phyloP scores from a whole-genome alignment of 768 basidiomycete genomes.

The Leccinellum rugosiceps region DNA sequence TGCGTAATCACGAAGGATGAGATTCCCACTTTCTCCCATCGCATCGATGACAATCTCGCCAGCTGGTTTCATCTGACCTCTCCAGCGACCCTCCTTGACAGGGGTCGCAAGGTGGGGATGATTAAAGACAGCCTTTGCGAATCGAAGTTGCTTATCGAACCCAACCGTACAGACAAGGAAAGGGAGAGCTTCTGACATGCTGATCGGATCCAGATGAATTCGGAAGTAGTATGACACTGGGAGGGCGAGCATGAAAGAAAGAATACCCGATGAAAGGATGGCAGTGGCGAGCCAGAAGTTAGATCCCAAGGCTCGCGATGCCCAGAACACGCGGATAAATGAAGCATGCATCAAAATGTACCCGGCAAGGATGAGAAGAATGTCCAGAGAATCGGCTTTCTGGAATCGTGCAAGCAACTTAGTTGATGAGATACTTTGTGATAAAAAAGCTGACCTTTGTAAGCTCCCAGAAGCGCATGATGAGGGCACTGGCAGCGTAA shows the following conservation, averaged over 20 bases:
- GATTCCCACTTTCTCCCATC: conserved; percentile 70
- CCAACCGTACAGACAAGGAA: conserved; percentile 98
- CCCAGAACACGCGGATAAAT: conserved; percentile 86
- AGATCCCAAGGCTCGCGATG: conserved; percentile 81
- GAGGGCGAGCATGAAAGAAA: conserved; percentile 82
- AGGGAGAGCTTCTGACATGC: conserved; percentile 91
- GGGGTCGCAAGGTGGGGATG: conserved; percentile 62
- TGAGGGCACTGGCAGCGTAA: conserved; percentile 74
- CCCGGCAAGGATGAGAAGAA: conserved; percentile 90
- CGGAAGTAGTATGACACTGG: conserved; percentile 71
- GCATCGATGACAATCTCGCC: conserved; percentile 84
- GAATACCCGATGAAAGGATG: conserved; percentile 74
- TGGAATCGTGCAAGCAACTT: conserved; percentile 30
- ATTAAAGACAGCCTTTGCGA: conserved; percentile 86
- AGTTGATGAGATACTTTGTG: not conserved
- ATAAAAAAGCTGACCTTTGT: conserved; percentile 54
- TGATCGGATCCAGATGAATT: conserved; percentile 90
- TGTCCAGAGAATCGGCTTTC: conserved; percentile 96
- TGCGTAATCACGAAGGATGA: conserved; percentile 89
- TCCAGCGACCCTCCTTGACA: conserved; percentile 37
- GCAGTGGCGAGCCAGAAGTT: conserved; percentile 68
- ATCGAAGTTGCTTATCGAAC: conserved; percentile 94
- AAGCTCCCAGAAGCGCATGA: conserved; percentile 82
- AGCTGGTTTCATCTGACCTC: conserved; percentile 64
- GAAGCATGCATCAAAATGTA: conserved; percentile 96